Conservation (phyloP, 345 rosid genomes). For the Sisymbrium irio region DNA sequence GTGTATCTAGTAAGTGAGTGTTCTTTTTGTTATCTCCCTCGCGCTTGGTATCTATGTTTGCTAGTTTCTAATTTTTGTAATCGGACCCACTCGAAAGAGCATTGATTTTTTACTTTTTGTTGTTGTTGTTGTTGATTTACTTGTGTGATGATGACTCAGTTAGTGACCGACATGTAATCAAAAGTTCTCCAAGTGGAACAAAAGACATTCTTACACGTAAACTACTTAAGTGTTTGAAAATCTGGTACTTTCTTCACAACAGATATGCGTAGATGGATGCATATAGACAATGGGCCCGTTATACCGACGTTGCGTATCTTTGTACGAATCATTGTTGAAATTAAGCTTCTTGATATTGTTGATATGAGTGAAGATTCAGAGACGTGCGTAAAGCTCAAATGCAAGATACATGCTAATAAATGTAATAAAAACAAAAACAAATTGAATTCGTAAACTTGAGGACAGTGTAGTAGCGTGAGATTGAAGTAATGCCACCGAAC, state of each 20-base stretch:
- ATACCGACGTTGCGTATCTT: constrained; percentile 1
- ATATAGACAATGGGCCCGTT: constrained; percentile 9
- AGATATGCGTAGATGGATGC: background rate
- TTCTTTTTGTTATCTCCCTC: background rate
- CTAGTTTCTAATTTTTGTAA: constrained; percentile 10
- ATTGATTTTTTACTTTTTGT: background rate
- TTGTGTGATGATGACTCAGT: constrained; percentile 13
- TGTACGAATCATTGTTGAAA: background rate
- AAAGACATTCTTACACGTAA: constrained; percentile 19
- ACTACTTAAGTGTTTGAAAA: background rate
- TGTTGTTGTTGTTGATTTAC: background rate
- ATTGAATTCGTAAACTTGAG: background rate
- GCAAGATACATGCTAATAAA: background rate
- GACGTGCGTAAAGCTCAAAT: background rate
- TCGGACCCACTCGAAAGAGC: background rate
- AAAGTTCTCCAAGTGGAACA: background rate
- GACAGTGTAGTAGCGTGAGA: constrained; percentile 10
- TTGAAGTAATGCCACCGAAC: constrained; percentile 24
- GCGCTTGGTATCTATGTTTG: constrained; percentile 1
- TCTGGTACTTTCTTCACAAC: background rate
- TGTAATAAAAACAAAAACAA: background rate
- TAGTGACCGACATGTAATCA: constrained; percentile 24
- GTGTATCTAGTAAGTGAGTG: constrained; percentile 13
- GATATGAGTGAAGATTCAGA: too few species aligned
- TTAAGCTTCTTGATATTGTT: background rate